Evolutionary conservation across 1,139 yeast species (phyloP), one percentile per base, ranked within the genome.

Genomic region (Hansenula lynferdii): DNA sequence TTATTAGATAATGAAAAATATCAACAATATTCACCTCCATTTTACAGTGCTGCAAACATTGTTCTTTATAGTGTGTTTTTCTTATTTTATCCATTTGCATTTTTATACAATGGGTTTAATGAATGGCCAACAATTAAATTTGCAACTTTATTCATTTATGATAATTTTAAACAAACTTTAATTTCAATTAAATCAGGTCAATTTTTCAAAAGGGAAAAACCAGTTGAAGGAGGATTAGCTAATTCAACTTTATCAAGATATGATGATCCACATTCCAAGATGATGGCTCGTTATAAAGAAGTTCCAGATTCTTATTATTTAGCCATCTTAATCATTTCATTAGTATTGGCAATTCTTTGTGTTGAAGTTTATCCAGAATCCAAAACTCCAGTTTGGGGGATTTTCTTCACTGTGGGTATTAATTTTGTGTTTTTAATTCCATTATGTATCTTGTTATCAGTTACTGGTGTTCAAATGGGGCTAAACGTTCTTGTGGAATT

Each of bases 251-350:
- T 20, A 20, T 20, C 22, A 20, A 20, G 22, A 20, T 20, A 7
- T 20, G 54, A 67, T 19, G 85, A 79, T 48, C 75, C 82, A 1
- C 81, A 77, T 46, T 66, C 75, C 31, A 64, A 67, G 38, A 71
- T 77, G 75, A 77, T 77, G 80, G 47, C 65, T 21, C 58, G 61
- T 16, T 77, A 76, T 54, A 67, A 65, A 28, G 86, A 80, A 49
- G 84, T 77, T 16, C 85, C 85, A 10, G 80, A 77, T 43, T 72
- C 75, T 73, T 75, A 77, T 69, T 80, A 71, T 47, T 46, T 74
- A 18, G 40, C 62, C 12, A 67, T 78, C 15, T 58, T 79, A 41
- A 44, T 72, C 14, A 46, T 70, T 16, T 67, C 84, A 3, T 51
- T 77, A 8, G 69, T 64, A 8, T 60, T 77, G 39, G 81, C 76